These are phyloP conservation scores for Chaetothyriales sp. DNA, from an alignment of 2,329 filamentous ascomycete species.

Conservation along the genomic window DNA sequence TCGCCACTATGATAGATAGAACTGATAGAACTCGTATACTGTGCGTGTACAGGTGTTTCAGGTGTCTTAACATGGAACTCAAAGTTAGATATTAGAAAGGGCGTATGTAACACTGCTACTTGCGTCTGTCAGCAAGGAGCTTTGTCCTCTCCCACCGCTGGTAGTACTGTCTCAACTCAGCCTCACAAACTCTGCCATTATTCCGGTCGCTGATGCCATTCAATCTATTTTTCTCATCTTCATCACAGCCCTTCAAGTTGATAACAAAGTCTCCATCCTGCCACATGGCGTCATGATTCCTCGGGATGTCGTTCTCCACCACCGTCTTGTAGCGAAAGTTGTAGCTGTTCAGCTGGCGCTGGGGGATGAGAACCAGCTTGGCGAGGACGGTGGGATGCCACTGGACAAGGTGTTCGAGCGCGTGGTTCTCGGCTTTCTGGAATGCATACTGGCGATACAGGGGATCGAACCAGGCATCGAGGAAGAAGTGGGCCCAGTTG, in stretches of 20 bases:
- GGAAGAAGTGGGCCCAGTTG: constrained; percentile 81
- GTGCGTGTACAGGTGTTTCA: too few species aligned
- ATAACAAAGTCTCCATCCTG: constrained; percentile 74
- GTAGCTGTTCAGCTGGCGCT: constrained; percentile 71
- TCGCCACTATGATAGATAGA: too few species aligned
- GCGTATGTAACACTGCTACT: neutral
- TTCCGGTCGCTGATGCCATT: neutral
- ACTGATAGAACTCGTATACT: too few species aligned
- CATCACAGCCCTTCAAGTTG: constrained; percentile 58
- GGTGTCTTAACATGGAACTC: too few species aligned
- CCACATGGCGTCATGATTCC: constrained; percentile 45
- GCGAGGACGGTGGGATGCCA: constrained; percentile 96
- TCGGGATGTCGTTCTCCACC: constrained; percentile 22
- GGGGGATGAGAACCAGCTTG: constrained; percentile 76
- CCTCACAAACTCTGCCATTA: constrained; percentile 46
- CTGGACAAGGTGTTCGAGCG: constrained; percentile 76
- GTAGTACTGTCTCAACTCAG: constrained; percentile 48
- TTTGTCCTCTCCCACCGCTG: constrained; percentile 28
- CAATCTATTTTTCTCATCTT: constrained; percentile 24
- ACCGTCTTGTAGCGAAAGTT: constrained; percentile 28
- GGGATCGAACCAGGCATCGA: constrained; percentile 94
- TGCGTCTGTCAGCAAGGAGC: neutral
- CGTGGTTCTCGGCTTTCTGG: constrained; percentile 83
- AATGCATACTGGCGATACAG: constrained; percentile 91
- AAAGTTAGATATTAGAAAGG: too few species aligned